Conservation (phyloP, 1,284 basidiomycete species). For the Hymenochaete sp. region DNA sequence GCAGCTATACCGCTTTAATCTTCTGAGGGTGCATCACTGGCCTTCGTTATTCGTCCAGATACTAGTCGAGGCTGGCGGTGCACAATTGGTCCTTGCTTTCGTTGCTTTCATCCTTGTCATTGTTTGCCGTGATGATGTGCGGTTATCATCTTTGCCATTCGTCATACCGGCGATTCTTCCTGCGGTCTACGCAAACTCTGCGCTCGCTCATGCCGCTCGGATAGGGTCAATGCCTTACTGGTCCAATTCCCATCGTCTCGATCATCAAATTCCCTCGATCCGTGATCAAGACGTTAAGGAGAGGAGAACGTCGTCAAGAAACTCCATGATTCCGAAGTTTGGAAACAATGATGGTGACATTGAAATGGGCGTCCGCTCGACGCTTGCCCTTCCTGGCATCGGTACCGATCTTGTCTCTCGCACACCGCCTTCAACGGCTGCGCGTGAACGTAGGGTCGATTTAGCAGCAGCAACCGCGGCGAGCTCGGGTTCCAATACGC, state of each 20-base stretch:
- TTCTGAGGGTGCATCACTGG: background rate
- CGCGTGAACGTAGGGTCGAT: background rate
- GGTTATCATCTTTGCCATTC: constrained; percentile 4
- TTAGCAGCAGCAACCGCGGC: background rate
- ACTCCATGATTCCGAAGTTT: background rate
- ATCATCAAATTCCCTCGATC: constrained; percentile 1
- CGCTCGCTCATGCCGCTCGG: constrained; percentile 5
- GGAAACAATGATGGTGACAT: constrained; percentile 7
- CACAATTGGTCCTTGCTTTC: constrained; percentile 8
- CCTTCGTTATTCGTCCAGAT: constrained; percentile 8
- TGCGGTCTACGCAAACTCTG: constrained; percentile 13
- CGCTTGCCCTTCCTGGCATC: too few relatives aligned
- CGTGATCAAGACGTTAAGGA: background rate
- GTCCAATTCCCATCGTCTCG: background rate
- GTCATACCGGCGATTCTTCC: constrained; percentile 13
- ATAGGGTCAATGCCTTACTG: background rate
- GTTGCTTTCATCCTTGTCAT: constrained; percentile 11
- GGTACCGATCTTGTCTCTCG: background rate
- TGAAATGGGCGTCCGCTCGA: constrained; percentile 16
- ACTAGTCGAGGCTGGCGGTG: constrained; percentile 10
- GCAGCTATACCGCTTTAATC: too few relatives aligned
- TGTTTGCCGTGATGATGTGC: constrained; percentile 6
- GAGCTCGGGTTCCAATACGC: constrained; percentile 3
- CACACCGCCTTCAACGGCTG: background rate
- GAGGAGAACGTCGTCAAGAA: background rate